These are phyloP conservation scores for Solanum pimpinellifolium DNA, from an alignment of 257 asterid genomes.

Conservation along the genomic window DNA sequence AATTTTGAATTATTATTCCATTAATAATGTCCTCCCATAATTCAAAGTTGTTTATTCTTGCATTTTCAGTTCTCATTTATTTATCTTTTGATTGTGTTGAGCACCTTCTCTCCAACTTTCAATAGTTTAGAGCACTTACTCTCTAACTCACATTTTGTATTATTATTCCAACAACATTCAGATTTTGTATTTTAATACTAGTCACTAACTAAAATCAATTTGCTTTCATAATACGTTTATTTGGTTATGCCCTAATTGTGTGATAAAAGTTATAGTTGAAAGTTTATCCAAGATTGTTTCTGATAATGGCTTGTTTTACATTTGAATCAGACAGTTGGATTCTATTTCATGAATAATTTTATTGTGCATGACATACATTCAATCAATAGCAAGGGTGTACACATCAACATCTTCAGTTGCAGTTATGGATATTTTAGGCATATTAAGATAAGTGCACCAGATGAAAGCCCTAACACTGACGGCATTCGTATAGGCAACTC, in stretches of 20 bases:
- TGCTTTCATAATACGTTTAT: not conserved
- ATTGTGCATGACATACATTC: not conserved
- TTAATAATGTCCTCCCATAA: no score
- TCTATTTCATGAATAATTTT: not conserved
- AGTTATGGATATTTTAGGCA: not conserved
- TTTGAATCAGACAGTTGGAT: not conserved
- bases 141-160: not conserved
- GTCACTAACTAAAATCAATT: not conserved
- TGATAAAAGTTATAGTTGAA: not conserved
- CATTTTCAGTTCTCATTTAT: no score
- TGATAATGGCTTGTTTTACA: not conserved
- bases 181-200: not conserved
- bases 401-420: not conserved
- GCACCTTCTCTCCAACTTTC: not conserved
- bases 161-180: not conserved
- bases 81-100: not conserved
- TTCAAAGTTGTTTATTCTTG: no score
- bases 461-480: conserved; percentile 7
- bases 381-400: not conserved
- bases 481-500: conserved; percentile 6
- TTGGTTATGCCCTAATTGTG: not conserved
- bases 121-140: not conserved
- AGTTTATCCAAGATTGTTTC: not conserved
- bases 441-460: not conserved
- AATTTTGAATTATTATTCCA: no score